Base-by-base conservation (phyloP, 768 basidiomycete genomes). In the Rhodotorula kratochvilovae region DNA sequence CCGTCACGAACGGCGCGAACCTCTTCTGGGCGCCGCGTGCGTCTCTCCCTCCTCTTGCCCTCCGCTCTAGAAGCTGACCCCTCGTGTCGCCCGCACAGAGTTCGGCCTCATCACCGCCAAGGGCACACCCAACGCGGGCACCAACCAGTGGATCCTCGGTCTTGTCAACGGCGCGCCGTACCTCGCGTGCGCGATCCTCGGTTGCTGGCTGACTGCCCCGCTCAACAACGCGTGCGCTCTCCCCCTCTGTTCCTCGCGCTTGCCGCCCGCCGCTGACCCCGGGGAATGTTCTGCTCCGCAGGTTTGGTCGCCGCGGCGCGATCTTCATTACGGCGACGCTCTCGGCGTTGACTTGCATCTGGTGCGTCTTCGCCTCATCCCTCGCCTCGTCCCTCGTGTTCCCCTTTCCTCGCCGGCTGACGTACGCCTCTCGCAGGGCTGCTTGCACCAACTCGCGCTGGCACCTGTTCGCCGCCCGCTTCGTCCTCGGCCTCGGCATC, bases 151-250 rank as follows among this genome's bases (percentile, higher is more conserved):
- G 63, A 8, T 83, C 86, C 72, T 86, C 81, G 78, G 84, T 86
- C 78, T 87, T 85, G 77, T 86, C 86, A 63, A 50, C 60, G 66
- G 72, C 33, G 90, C 83, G 3, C 85, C 85, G 17, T 86, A 85
- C 74, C 81, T 86, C 50, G 83, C 80, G 5, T 82, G 84, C 55
- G 80, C 82, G 3, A 65, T 71, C 12, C 45, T 75, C 36, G 76
- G 76, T 5, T 46, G 39, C 61, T 76, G 75, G 76, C 67, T 78
- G 31, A 71, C 71, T 23, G 72, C 72, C 46, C 76, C 77, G 0
- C 48, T 79, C 23, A 77, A 78, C 69, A 71, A 72, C 61, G 61
- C 57, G 56, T 57, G 4, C 56, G 51, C 8, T 13, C n/a, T 2
- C n/a, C 25, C 11, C 51, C 29, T 4, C n/a, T n/a, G 51, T 17